A percentile compares a stretch with the other conserved stretches of the same genome.
Evolutionary conservation across 2,329 filamentous ascomycete genomes (phyloP).

Genomic region (Dendrostoma leiphaemia): DNA sequence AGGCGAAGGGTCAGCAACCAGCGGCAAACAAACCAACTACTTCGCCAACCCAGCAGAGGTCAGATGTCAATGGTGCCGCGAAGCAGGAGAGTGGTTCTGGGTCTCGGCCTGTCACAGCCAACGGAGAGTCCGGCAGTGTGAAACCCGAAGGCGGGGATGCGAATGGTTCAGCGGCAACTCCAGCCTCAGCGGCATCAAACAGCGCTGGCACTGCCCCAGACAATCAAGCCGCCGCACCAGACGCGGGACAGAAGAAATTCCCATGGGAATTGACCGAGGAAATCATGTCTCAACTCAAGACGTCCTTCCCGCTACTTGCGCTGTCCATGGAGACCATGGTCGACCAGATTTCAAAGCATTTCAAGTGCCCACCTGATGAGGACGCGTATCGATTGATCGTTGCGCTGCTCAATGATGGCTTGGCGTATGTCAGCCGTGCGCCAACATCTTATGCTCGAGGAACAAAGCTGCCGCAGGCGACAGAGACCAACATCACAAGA

Average conservation of each 20-base stretch:
- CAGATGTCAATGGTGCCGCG: slow-evolving; percentile 39
- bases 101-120: slow-evolving; percentile 51
- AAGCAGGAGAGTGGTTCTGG: slow-evolving; percentile 30
- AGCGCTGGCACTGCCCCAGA: slow-evolving; percentile 17
- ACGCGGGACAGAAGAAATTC: slow-evolving; percentile 60
- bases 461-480: slow-evolving; percentile 83
- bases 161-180: slow-evolving; percentile 20
- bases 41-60: slow-evolving; percentile 51
- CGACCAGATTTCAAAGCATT: slow-evolving; percentile 97
- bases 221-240: slow-evolving; percentile 27
- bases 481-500: slow-evolving; percentile 92
- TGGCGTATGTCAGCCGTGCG: slow-evolving; percentile 88
- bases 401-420: slow-evolving; percentile 91
- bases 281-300: slow-evolving; percentile 93
- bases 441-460: slow-evolving; percentile 85
- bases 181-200: slow-evolving; percentile 18
- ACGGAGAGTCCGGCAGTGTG: slow-evolving; percentile 38
- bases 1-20: slow-evolving; percentile 49
- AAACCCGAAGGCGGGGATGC: slow-evolving; percentile 45
- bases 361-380: slow-evolving; percentile 97
- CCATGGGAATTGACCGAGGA: slow-evolving; percentile 98
- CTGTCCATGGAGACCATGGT: slow-evolving; percentile 99
- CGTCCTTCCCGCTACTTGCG: slow-evolving; percentile 91
- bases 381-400: slow-evolving; percentile 97
- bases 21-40: slow-evolving; percentile 43